phyloP scores from a whole-genome alignment of 768 basidiomycete genomes.

The Crucibulum laeve region DNA sequence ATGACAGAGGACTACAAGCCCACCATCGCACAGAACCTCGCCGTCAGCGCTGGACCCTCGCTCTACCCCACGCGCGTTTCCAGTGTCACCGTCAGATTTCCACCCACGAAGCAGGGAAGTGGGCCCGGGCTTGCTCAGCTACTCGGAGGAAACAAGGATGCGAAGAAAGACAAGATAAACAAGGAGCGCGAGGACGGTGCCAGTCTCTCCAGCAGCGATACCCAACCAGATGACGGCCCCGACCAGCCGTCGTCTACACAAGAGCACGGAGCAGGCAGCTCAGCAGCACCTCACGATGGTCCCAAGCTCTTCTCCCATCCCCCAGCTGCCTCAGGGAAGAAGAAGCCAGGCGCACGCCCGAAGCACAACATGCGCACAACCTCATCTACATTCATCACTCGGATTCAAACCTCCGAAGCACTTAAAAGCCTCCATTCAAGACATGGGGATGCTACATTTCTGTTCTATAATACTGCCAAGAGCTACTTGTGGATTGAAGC shows the following conservation, averaged over 20 bases:
- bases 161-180: conserved; percentile 46
- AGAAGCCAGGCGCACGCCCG: conserved; percentile 62
- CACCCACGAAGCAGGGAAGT: conserved; percentile 45
- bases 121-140: conserved; percentile 65
- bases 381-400: conserved; percentile 88
- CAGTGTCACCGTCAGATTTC: conserved; percentile 59
- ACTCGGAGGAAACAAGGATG: conserved; percentile 65
- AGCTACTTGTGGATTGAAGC: conserved; percentile 84
- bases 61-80: conserved; percentile 62
- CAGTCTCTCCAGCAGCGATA: conserved; percentile 82
- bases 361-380: conserved; percentile 90
- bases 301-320: conserved; percentile 60
- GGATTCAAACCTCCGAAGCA: conserved; percentile 79
- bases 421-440: conserved; percentile 70
- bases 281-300: conserved; percentile 35
- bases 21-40: conserved; percentile 36
- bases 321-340: conserved; percentile 48
- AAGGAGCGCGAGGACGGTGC: conserved; percentile 63
- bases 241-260: conserved; percentile 32
- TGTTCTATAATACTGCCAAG: conserved; percentile 87
- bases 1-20: conserved; percentile 85
- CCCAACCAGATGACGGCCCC: conserved; percentile 49
- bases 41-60: conserved; percentile 28
- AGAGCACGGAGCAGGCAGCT: conserved; percentile 31
- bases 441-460: conserved; percentile 80